Evolutionary conservation across 768 basidiomycete genomes (phyloP), one percentile per base, ranked within the genome.

Genomic region (Epithele typhae): DNA sequence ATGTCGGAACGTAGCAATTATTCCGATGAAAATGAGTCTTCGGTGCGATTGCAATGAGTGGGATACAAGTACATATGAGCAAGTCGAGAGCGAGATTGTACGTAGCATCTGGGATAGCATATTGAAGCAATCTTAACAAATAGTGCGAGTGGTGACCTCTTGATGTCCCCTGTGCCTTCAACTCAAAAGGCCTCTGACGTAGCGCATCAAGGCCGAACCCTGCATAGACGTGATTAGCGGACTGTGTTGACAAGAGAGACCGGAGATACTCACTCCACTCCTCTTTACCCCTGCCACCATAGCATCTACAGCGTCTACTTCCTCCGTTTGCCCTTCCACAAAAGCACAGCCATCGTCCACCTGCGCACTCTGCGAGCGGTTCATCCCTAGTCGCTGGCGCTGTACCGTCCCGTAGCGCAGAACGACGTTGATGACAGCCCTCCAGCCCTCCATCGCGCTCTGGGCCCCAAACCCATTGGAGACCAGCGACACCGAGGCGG

Each of bases 271-370:
- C 60, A 90, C 87, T 54, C 89, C 90, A 42, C 72, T 75, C 36
- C 64, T 73, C 65, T 92, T 92, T 5, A 91, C 89, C 4, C 77
- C 81, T 12, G 77, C 75, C 5, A 92, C 78, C 84, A 92, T 88
- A 25, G 80, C 80, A 21, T 75, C 71, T 11, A 59, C 49, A 32
- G 55, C 45, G 4, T 54, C 54, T 43, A 33, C 67, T 64, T 46
- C 58, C 23, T 37, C 53, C 12, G 21, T 49, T 25, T 49, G 48
- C 45, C 49, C 45, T 38, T 37, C 38, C 19, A 33, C 50, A 4
- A 35, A 23, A 25, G 43, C n/a, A 18, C 45, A 40, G 14, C 49
- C 35, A 36, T 36, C 35, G 6, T n/a, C 40, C 40, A 36, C n/a
- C 27, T 44, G 43, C 37, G 66, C 25, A 69, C 73, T 51, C 52